Base-by-base conservation (phyloP, 1,284 basidiomycete genomes). In the Fomes fomentarius region DNA sequence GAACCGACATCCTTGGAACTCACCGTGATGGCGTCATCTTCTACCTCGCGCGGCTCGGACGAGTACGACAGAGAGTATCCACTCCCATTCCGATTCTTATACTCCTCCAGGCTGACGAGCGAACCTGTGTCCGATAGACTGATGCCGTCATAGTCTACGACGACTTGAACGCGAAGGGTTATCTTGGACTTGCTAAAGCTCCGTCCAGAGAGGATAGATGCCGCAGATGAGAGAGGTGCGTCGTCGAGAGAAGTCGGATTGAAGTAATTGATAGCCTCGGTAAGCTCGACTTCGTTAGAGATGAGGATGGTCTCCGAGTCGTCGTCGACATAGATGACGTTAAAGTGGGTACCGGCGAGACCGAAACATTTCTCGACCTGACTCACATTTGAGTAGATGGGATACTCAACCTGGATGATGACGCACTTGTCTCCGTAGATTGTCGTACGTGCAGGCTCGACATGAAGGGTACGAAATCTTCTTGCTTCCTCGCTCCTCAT, bases 131-230 rank as follows among this genome's bases (percentile, higher is more conserved):
- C 94, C 14, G 91, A 94, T 52, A 96, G 76, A 69, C 88, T 92
- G n/a, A 90, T 93, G 0, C 93, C 92, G 66, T 96, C 94, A 64
- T 93, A 94, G 60, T 94, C 93, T 54, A 94, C 85, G 4, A 79
- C 76, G 28, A 96, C 86, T 41, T 86, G 79, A 39, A 96, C 82
- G 15, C 83, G 78, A 21, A 96, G 73, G 0, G 85, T 89, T 54
- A 96, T 89, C 69, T 85, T 91, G 38, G 81, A 76, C 35, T 77
- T 75, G 7, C 81, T 78, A 61, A 87, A 83, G 68, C 86, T 87
- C 44, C 85, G 78, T 2, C 85, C 86, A 21, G 89, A 92, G 46
- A 90, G 74, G 44, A 86, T 85, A 24, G 92, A 92, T 1, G 82
- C 78, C 1, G 81, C 80, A n/a, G 89, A 89, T 14, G 85, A 86